Evolutionary conservation across 768 basidiomycete species (phyloP).

Genomic region (Wakefieldia striispora): DNA sequence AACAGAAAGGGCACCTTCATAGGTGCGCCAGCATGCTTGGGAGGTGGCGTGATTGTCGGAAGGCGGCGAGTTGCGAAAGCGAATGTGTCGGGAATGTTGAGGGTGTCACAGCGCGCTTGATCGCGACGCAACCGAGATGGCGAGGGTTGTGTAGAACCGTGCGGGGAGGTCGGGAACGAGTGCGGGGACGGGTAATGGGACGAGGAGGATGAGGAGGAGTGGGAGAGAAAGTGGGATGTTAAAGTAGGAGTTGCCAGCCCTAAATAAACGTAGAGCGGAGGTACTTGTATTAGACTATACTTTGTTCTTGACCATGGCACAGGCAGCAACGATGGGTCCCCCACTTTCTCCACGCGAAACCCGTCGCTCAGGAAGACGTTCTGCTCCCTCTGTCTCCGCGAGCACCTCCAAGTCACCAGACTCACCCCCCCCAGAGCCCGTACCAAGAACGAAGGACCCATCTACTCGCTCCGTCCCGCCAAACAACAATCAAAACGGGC

Average conservation of each 20-base stretch:
- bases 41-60: not conserved
- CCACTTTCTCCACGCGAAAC: constrained; percentile 76
- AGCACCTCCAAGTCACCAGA: constrained; percentile 74
- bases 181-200: not conserved
- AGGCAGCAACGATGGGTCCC: constrained; percentile 70
- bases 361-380: constrained; percentile 73
- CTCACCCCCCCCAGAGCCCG: constrained; percentile 52
- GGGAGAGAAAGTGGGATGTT: constrained; percentile 3
- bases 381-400: constrained; percentile 62
- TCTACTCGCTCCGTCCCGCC: constrained; percentile 38
- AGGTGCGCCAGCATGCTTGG: constrained; percentile 5
- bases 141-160: not conserved
- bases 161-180: not conserved
- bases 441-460: constrained; percentile 42
- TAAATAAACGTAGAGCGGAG: constrained; percentile 31
- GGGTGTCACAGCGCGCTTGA: constrained; percentile 8
- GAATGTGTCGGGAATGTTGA: not conserved
- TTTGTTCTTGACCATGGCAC: constrained; percentile 47
- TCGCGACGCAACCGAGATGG: constrained; percentile 14
- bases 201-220: not conserved
- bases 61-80: constrained; percentile 2
- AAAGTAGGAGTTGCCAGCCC: constrained; percentile 32
- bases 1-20: not conserved
- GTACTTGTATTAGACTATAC: constrained; percentile 3
- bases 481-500: constrained; percentile 38